phyloP scores from a whole-genome alignment of 768 basidiomycete genomes.

The Vararia minispora region DNA sequence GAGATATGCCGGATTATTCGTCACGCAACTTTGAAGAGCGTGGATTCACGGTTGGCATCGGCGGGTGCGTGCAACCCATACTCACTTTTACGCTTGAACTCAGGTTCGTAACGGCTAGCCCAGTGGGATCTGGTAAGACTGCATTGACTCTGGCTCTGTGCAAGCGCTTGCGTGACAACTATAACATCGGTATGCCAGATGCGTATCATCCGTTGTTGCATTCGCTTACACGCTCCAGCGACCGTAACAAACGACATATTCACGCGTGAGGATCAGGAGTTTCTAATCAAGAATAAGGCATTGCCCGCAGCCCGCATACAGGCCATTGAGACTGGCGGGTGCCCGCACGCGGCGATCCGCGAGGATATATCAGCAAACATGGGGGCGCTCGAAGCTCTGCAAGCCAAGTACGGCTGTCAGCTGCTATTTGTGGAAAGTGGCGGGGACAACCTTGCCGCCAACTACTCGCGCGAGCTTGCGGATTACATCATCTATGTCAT shows the following conservation, averaged over 20 bases:
- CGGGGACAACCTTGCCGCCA: slow-evolving; percentile 94
- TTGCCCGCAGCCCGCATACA: slow-evolving; percentile 78
- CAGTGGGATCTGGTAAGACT: slow-evolving; percentile 98
- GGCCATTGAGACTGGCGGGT: slow-evolving; percentile 96
- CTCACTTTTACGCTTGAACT: neutral
- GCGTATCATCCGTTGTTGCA: neutral
- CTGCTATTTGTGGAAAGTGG: slow-evolving; percentile 92
- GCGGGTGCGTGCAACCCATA: slow-evolving; percentile 53
- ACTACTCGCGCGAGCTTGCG: slow-evolving; percentile 92
- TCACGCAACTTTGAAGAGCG: slow-evolving; percentile 80
- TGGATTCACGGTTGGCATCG: slow-evolving; percentile 96
- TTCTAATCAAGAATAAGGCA: slow-evolving; percentile 87
- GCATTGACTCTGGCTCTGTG: slow-evolving; percentile 89
- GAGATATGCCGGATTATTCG: slow-evolving; percentile 86
- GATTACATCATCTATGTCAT: slow-evolving; percentile 97
- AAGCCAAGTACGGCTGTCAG: slow-evolving; percentile 84
- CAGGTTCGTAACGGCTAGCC: slow-evolving; percentile 34
- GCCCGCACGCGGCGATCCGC: slow-evolving; percentile 95
- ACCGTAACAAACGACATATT: slow-evolving; percentile 99
- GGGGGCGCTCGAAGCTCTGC: slow-evolving; percentile 89
- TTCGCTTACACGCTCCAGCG: slow-evolving; percentile 31
- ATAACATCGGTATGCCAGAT: slow-evolving; percentile 72
- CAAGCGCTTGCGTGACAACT: slow-evolving; percentile 63
- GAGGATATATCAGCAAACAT: slow-evolving; percentile 98
- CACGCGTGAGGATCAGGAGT: slow-evolving; percentile 95